Evolutionary conservation across 805 yeast genomes (phyloP), one percentile per base, ranked within the genome.

Genomic region (Spathaspora gorwiae): DNA sequence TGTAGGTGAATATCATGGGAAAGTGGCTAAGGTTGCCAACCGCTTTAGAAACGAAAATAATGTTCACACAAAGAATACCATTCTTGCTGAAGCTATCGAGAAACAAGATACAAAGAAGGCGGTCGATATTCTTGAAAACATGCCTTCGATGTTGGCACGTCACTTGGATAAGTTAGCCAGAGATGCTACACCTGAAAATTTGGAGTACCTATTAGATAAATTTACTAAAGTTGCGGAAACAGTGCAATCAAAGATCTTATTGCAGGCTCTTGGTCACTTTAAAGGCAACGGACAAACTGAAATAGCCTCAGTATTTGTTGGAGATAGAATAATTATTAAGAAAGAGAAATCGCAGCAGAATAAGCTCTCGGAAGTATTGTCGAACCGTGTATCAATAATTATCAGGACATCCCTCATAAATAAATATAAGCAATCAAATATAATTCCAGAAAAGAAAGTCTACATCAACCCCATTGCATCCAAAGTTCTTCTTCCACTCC

Each of bases 251-350:
- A 46, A 48, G 30, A 29, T 48, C 3, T 36, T 48, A 14, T 42
- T 48, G 7, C 52, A 48, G 29, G 30, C 44, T 10, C 34, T 43
- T 6, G 48, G 43, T n/a, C 49, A 48, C 34, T 46, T 48, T 27
- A 35, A 46, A 19, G 42, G 41, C n/a, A 14, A 30, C 13, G 8
- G 10, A 7, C 27, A 39, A 6, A 10, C 24, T 24, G 14, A 7
- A 9, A 15, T 11, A 8, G 24, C 35, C 43, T 7, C 34, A 35
- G 39, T 33, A 19, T 34, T 35, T 36, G 34, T 19, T 13, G 8
- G 15, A 9, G 4, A 12, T 3, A 39, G n/a, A 19, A 9, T 36
- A 7, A 6, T 14, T 6, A 30, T 15, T 15, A 37, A 31, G 5
- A 30, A 41, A 8, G 26, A 30, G 10, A 34, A 38, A 29, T 9